phyloP scores from a whole-genome alignment of 1,284 basidiomycete genomes.

The Macrocystidia cucumis region DNA sequence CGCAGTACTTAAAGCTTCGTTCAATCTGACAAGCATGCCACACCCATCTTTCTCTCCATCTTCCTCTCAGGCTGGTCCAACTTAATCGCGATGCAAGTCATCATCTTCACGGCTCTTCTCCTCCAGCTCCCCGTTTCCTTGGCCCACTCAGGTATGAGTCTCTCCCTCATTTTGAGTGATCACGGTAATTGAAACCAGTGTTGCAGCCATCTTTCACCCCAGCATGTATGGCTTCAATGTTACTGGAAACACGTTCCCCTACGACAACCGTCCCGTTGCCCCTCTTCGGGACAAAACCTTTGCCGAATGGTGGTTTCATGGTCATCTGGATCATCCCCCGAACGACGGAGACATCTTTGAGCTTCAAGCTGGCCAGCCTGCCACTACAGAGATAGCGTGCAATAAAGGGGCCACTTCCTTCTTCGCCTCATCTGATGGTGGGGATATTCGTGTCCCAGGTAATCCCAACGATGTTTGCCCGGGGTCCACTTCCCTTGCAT shows the following conservation, averaged over 20 bases:
- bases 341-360: constrained; percentile 45
- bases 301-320: constrained; percentile 69
- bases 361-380: constrained; percentile 44
- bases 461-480: constrained; percentile 42
- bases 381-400: constrained; percentile 46
- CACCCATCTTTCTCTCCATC: too few species aligned
- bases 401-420: constrained; percentile 49
- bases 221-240: constrained; percentile 54
- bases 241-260: constrained; percentile 36
- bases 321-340: constrained; percentile 48
- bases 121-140: too few species aligned
- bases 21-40: too few species aligned
- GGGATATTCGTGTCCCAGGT: constrained; percentile 35
- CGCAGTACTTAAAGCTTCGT: too few species aligned
- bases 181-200: neutral
- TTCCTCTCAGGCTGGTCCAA: too few species aligned
- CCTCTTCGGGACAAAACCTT: constrained; percentile 50
- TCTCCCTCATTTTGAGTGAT: neutral
- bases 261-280: constrained; percentile 47
- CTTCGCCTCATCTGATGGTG: constrained; percentile 40
- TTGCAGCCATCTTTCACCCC: constrained; percentile 30
- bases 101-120: too few species aligned
- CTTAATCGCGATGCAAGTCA: too few species aligned
- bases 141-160: too few species aligned
- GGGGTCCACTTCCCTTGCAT: constrained; percentile 29